Conservation (phyloP, 306 rosid genomes). For the Aeschynomene evenia region DNA sequence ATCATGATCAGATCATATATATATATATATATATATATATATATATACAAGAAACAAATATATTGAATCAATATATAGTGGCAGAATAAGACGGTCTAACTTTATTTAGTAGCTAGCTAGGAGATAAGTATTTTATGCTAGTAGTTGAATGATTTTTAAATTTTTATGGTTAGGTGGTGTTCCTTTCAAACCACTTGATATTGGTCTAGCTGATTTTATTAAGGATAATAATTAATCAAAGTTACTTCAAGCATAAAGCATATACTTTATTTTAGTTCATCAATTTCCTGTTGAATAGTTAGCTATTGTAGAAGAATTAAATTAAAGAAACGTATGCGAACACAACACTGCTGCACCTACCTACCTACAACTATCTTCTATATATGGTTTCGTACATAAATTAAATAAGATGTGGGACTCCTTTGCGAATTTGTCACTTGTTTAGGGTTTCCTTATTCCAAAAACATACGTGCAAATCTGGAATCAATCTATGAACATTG, state of each 20-base stretch:
- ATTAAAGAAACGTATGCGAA: slow-evolving; percentile 15
- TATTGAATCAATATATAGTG: not conserved
- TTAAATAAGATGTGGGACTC: not conserved
- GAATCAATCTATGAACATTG: not conserved
- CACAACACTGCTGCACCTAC: too few relatives aligned
- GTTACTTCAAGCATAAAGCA: slow-evolving; percentile 5
- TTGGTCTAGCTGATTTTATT: not conserved
- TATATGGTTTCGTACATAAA: slow-evolving; percentile 9
- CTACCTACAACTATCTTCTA: not conserved
- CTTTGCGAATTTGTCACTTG: not conserved
- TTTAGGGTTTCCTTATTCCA: not conserved
- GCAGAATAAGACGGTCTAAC: not conserved
- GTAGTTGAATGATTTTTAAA: not conserved
- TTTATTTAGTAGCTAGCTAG: not conserved
- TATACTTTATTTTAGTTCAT: too few relatives aligned
- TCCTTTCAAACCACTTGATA: not conserved
- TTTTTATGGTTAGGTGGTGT: not conserved
- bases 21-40: too few relatives aligned
- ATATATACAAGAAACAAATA: not conserved
- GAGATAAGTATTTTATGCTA: not conserved
- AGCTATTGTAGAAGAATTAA: not conserved
- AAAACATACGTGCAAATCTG: not conserved
- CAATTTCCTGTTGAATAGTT: not conserved
- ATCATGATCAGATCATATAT: too few relatives aligned
- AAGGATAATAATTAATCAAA: not conserved